Conservation (phyloP, 768 basidiomycete species). For the Scleroderma citrinum region DNA sequence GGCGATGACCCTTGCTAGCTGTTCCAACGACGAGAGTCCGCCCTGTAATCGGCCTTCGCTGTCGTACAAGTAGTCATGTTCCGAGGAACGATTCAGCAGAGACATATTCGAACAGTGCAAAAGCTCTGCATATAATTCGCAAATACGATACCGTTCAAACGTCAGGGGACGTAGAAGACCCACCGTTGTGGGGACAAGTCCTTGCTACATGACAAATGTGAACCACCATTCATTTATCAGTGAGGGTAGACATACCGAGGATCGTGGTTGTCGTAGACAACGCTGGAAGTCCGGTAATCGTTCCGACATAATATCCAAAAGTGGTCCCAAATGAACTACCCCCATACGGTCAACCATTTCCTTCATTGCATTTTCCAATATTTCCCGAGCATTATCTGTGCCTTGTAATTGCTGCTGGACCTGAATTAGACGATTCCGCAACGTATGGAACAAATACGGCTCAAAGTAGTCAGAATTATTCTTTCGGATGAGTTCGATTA, state of each 20-base stretch:
- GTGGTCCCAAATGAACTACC: constrained; percentile 83
- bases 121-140: constrained; percentile 94
- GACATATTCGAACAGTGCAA: constrained; percentile 99
- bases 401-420: constrained; percentile 67
- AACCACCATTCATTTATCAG: constrained; percentile 5
- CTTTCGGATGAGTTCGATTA: constrained; percentile 92
- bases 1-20: constrained; percentile 79
- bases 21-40: constrained; percentile 80
- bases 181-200: constrained; percentile 66
- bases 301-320: constrained; percentile 70
- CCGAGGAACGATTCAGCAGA: constrained; percentile 75
- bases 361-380: constrained; percentile 63
- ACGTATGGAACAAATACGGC: constrained; percentile 91
- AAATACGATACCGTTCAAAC: constrained; percentile 91
- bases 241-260: constrained; percentile 49
- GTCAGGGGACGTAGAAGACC: constrained; percentile 77
- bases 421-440: constrained; percentile 85
- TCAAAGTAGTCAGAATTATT: constrained; percentile 99
- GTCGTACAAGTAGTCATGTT: constrained; percentile 71
- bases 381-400: constrained; percentile 56
- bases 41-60: constrained; percentile 79
- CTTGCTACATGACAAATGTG: constrained; percentile 40
- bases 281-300: constrained; percentile 63
- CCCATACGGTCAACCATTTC: constrained; percentile 83
- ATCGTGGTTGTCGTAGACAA: constrained; percentile 67